Evolutionary conservation across 108 stramenopile genomes (phyloP).

Genomic region (Bacterosira constricta): DNA sequence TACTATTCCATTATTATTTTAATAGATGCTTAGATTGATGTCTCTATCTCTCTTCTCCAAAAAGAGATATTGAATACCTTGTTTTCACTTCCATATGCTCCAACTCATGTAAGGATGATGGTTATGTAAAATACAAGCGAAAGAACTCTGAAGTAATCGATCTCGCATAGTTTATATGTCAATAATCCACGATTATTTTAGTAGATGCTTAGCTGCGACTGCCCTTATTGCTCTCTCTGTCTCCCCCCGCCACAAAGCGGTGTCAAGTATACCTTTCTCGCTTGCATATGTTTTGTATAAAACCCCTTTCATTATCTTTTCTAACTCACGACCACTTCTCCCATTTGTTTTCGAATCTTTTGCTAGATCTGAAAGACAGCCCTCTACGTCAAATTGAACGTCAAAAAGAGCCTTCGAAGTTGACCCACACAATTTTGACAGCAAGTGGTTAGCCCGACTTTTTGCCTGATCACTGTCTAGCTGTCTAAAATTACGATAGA

Average conservation of each 20-base stretch:
- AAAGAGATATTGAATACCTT: no score
- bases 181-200: background rate
- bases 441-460: background rate
- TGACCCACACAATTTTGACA: background rate
- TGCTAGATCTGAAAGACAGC: constrained; percentile 19
- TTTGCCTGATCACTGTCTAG: background rate
- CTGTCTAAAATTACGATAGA: constrained; percentile 41
- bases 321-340: constrained; percentile 41
- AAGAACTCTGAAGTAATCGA: no score
- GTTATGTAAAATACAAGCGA: no score
- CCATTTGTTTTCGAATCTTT: constrained; percentile 19
- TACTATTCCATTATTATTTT: no score
- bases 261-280: constrained; percentile 25
- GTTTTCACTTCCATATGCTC: no score
- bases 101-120: no score
- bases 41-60: no score
- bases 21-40: no score
- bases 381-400: constrained; percentile 17
- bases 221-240: constrained; percentile 3
- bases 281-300: constrained; percentile 26
- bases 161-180: no score
- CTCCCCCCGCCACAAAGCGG: constrained; percentile 27
- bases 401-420: constrained; percentile 10
- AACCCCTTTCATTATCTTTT: constrained; percentile 37
- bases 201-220: constrained; percentile 31